Evolutionary conservation across 2,329 filamentous ascomycete species (phyloP).

Genomic region (Metarhizium sp.): DNA sequence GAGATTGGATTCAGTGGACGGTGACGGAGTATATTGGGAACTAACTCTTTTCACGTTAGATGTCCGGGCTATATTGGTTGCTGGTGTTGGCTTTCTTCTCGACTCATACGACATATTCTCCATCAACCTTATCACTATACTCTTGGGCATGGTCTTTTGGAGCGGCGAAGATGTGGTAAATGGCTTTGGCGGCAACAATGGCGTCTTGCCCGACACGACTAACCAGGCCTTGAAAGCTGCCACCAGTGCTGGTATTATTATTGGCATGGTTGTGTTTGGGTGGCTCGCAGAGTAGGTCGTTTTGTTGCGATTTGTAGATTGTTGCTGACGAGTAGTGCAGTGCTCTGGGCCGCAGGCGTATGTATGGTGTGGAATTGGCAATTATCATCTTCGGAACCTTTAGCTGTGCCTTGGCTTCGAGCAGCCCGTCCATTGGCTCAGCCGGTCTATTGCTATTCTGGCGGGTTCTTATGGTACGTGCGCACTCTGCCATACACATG

Average conservation of each 20-base stretch:
- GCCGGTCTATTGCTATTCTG: slow-evolving; percentile 61
- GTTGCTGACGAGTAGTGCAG: slow-evolving; percentile 14
- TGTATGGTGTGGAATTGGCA: slow-evolving; percentile 72
- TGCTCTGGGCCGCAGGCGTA: slow-evolving; percentile 63
- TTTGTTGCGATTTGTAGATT: not conserved
- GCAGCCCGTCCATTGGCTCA: slow-evolving; percentile 50
- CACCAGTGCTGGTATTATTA: slow-evolving; percentile 67
- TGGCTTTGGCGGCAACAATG: slow-evolving; percentile 42
- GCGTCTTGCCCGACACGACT: slow-evolving; percentile 51
- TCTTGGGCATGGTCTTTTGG: slow-evolving; percentile 73
- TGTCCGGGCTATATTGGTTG: slow-evolving; percentile 63
- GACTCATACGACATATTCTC: slow-evolving; percentile 78
- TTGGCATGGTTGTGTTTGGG: slow-evolving; percentile 71
- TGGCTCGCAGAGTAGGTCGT: slow-evolving; percentile 57
- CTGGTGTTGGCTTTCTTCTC: slow-evolving; percentile 75
- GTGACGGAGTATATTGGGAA: not conserved
- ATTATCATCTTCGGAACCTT: slow-evolving; percentile 65
- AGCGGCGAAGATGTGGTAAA: slow-evolving; percentile 31
- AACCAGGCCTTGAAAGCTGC: slow-evolving; percentile 74
- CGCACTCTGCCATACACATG: not conserved
- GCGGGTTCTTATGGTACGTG: slow-evolving; percentile 58
- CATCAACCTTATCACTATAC: slow-evolving; percentile 61
- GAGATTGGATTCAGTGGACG: not conserved
- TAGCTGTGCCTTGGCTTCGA: slow-evolving; percentile 53
- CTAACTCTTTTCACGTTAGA: slow-evolving; percentile 26